phyloP scores from a whole-genome alignment of 2,329 filamentous ascomycete genomes.

The Alternaria triticimaculans region DNA sequence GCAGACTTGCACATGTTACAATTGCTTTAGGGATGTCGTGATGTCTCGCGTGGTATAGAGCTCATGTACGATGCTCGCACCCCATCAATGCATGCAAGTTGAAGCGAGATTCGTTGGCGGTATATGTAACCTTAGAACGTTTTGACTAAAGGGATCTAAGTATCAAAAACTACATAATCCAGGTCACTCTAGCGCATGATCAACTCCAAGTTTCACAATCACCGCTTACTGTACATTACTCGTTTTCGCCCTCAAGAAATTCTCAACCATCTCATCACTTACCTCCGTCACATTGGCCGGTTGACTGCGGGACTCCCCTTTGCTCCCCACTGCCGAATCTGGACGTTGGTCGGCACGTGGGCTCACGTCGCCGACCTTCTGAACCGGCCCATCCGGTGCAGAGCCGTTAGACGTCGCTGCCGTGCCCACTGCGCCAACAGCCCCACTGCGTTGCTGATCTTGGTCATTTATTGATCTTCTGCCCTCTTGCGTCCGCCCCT shows the following conservation, averaged over 20 bases:
- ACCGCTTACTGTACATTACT: slow-evolving; percentile 11
- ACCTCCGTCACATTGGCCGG: not conserved
- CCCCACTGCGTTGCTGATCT: not conserved
- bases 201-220: not conserved
- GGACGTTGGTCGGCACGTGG: not conserved
- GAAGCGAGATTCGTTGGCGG: not conserved
- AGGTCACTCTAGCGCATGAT: not conserved
- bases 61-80: not conserved
- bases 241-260: slow-evolving; percentile 28
- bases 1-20: not conserved
- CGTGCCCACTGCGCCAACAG: not conserved
- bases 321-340: not conserved
- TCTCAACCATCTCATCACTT: slow-evolving; percentile 28
- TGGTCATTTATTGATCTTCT: not conserved
- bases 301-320: not conserved
- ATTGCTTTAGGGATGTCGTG: not conserved
- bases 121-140: not conserved
- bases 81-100: not conserved
- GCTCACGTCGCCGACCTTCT: not conserved
- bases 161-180: not conserved
- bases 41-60: not conserved
- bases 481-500: not conserved
- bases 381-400: not conserved
- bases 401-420: not conserved
- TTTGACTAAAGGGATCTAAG: not conserved